A percentile compares a stretch with the other conserved stretches of the same genome.
These are phyloP conservation scores for Dendrobium catenatum DNA, from an alignment of 106 monocot species.

Conservation along the genomic window DNA sequence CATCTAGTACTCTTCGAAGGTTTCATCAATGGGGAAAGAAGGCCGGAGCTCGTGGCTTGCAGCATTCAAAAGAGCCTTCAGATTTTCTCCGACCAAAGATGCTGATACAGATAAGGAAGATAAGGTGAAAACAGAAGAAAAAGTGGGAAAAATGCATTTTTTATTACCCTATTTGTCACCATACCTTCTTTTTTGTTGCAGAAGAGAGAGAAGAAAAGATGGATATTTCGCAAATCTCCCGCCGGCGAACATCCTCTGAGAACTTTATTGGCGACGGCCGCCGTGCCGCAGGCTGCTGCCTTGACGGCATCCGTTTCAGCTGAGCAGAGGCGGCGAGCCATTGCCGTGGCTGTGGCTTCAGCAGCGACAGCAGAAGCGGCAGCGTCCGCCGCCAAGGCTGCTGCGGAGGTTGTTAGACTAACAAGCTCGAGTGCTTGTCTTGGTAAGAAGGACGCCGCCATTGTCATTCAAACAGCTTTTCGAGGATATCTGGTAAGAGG, in stretches of 20 bases:
- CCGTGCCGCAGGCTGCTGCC: neutral
- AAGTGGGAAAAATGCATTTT: neutral
- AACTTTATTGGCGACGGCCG: neutral
- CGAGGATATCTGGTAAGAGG: conserved; percentile 71
- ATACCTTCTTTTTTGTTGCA: conserved; percentile 6
- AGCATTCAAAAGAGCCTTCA: conserved; percentile 83
- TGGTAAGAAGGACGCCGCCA: conserved; percentile 60
- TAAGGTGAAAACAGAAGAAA: conserved; percentile 11
- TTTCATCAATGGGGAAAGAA: conserved; percentile 69
- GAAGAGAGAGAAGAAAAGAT: conserved; percentile 62
- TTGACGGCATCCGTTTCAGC: neutral
- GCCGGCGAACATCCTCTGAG: conserved; percentile 8
- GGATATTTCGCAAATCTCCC: conserved; percentile 67
- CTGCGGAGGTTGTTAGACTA: conserved; percentile 76
- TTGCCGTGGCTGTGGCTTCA: conserved; percentile 73
- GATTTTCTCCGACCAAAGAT: conserved; percentile 84
- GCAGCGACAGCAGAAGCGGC: conserved; percentile 88
- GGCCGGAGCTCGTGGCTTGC: conserved; percentile 76
- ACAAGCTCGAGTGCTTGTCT: conserved; percentile 35
- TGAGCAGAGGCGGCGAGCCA: conserved; percentile 61
- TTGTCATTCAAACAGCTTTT: conserved; percentile 78
- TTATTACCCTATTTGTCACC: neutral
- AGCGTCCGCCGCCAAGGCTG: conserved; percentile 73
- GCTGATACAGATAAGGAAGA: conserved; percentile 10
- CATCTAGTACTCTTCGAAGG: neutral